Percentiles rank a stretch among this genome's conserved stretches.
phyloP scores from a whole-genome alignment of 2,329 filamentous ascomycete species.

The Magnaporthiopsis rhizophila region DNA sequence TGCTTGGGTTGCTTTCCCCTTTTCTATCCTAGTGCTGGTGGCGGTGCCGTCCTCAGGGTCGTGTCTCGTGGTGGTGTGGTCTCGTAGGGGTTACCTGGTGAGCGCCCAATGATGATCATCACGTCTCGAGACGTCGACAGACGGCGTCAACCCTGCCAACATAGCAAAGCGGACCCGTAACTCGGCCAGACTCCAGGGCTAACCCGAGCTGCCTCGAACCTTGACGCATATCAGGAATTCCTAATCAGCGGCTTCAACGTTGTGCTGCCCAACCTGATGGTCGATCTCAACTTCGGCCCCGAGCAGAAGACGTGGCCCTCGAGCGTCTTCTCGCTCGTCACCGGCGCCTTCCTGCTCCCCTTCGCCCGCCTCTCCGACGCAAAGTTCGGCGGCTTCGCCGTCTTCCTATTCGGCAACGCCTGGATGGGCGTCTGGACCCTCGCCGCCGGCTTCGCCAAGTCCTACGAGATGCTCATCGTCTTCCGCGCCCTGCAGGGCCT shows the following conservation, averaged over 20 bases:
- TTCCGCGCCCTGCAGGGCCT: constrained; percentile 53
- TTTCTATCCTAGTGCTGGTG: too few species aligned
- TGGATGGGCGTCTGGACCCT: constrained; percentile 50
- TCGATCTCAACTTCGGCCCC: constrained; percentile 45
- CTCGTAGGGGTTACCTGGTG: too few species aligned
- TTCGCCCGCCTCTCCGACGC: constrained; percentile 28
- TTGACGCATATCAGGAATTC: constrained; percentile 35
- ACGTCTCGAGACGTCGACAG: background rate
- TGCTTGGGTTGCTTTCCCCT: too few species aligned
- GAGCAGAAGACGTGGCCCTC: constrained; percentile 20
- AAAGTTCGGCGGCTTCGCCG: constrained; percentile 32
- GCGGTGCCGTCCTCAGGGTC: too few species aligned
- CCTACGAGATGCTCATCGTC: constrained; percentile 50
- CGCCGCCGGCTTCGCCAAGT: constrained; percentile 46
- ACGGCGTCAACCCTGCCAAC: background rate
- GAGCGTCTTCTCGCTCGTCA: constrained; percentile 18
- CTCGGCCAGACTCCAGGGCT: background rate
- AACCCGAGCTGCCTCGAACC: background rate
- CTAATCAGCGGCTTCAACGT: constrained; percentile 56
- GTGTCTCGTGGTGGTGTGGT: background rate
- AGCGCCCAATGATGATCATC: background rate
- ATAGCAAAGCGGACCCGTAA: background rate
- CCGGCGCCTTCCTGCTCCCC: constrained; percentile 39
- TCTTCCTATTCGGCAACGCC: constrained; percentile 34
- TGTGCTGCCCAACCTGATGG: constrained; percentile 48